Conservation (phyloP, 208 protist species). For the Trypanosoma grayi region DNA sequence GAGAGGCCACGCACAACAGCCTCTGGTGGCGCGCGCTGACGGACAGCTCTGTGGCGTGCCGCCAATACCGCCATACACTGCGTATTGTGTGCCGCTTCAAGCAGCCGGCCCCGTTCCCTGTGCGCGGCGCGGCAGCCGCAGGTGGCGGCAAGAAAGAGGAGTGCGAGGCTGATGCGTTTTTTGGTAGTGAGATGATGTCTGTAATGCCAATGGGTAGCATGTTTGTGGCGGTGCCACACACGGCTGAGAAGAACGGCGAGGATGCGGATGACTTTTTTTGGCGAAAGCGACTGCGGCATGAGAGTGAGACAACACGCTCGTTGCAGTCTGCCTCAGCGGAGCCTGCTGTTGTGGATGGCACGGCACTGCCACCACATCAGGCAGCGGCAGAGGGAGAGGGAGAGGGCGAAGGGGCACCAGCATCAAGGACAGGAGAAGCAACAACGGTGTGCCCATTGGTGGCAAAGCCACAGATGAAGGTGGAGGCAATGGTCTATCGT, state of each 20-base stretch:
- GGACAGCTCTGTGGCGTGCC: constrained; percentile 4
- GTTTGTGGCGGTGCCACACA: constrained; percentile 13
- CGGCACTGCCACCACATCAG: not conserved
- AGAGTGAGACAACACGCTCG: not conserved
- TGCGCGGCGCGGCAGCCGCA: not conserved
- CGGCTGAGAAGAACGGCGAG: not conserved
- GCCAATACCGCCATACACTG: constrained; percentile 4
- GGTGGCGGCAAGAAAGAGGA: not conserved
- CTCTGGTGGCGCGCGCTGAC: constrained; percentile 13
- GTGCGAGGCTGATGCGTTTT: constrained; percentile 22
- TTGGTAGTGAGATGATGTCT: constrained; percentile 25
- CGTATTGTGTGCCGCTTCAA: constrained; percentile 21
- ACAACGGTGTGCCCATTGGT: constrained; percentile 12
- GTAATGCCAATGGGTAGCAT: constrained; percentile 24
- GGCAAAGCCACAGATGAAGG: constrained; percentile 16
- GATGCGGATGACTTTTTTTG: constrained; percentile 25
- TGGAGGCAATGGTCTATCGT: constrained; percentile 17
- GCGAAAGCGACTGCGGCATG: not conserved
- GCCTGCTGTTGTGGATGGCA: not conserved
- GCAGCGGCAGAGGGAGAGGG: not conserved
- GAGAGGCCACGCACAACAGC: not conserved
- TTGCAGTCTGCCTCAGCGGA: not conserved
- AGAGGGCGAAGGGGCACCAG: not conserved
- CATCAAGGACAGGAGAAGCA: not conserved
- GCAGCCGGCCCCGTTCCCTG: not conserved